Evolutionary conservation across 139 green algal species (phyloP).

Genomic region (Micractinium conductrix): DNA sequence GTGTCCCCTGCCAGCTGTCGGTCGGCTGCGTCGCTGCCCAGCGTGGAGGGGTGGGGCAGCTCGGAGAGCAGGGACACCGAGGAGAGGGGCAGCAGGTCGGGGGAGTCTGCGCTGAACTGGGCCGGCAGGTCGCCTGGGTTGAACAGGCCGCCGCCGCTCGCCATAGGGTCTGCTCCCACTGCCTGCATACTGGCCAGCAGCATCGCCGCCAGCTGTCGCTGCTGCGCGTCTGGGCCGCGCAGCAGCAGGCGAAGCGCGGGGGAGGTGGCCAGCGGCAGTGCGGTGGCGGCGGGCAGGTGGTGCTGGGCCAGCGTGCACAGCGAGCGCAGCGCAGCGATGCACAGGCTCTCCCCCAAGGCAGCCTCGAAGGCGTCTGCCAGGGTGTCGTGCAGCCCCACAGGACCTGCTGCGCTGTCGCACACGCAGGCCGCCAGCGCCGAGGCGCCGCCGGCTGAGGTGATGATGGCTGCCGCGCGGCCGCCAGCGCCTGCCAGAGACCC

Average conservation of each 20-base stretch:
- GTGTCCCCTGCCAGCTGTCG: background rate
- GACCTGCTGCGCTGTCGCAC: background rate
- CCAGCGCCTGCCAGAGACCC: background rate
- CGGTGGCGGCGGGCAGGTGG: background rate
- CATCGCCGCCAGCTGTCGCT: slow-evolving; percentile 27
- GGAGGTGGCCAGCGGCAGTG: background rate
- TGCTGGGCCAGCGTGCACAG: slow-evolving; percentile 30
- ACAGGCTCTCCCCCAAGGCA: background rate
- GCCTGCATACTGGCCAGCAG: slow-evolving; percentile 17
- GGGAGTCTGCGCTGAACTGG: background rate
- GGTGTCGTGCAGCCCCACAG: background rate
- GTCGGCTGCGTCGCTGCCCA: background rate
- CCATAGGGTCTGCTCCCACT: background rate
- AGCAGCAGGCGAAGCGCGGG: slow-evolving; percentile 7
- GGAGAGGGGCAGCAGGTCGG: background rate
- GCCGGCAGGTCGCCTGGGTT: no score
- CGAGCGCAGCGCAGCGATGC: slow-evolving; percentile 20
- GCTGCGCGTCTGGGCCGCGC: background rate
- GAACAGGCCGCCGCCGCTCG: background rate
- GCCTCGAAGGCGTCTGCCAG: background rate
- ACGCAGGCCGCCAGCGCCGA: background rate
- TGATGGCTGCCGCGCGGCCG: background rate
- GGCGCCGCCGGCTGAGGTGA: slow-evolving; percentile 3
- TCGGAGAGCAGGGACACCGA: slow-evolving; percentile 3
- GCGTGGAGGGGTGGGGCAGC: background rate